These are phyloP conservation scores for Fusarium sp. DNA, from an alignment of 2,329 filamentous ascomycete genomes.

Conservation along the genomic window DNA sequence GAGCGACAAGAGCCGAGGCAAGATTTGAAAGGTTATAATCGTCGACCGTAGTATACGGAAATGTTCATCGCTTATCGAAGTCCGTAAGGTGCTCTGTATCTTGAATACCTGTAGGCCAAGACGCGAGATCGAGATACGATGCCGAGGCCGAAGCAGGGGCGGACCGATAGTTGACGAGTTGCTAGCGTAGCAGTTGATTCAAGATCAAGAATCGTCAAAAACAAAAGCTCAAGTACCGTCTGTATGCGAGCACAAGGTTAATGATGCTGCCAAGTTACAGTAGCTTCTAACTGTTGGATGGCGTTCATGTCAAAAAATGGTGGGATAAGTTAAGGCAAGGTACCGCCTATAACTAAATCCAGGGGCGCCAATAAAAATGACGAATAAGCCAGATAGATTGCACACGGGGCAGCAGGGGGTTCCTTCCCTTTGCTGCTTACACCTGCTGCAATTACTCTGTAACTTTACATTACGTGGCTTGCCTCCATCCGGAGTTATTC, in stretches of 20 bases:
- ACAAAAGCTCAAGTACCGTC: neutral
- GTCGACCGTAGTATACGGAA: slow-evolving; percentile 2
- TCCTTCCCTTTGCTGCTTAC: slow-evolving; percentile 8
- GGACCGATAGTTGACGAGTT: neutral
- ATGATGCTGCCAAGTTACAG: slow-evolving; percentile 25
- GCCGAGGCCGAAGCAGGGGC: slow-evolving; percentile 16
- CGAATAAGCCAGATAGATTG: slow-evolving; percentile 35
- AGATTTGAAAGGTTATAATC: slow-evolving; percentile 9
- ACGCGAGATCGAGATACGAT: slow-evolving; percentile 24
- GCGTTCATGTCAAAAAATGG: slow-evolving; percentile 28
- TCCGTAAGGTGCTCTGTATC: slow-evolving; percentile 16
- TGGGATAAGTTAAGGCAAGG: slow-evolving; percentile 21
- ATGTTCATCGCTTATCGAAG: slow-evolving; percentile 39
- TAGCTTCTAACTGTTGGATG: slow-evolving; percentile 6
- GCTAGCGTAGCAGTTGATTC: neutral
- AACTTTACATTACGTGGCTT: slow-evolving; percentile 35
- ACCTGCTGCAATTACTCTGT: slow-evolving; percentile 21
- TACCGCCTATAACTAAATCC: slow-evolving; percentile 38
- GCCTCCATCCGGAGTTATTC: slow-evolving; percentile 20
- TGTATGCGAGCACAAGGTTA: slow-evolving; percentile 2
- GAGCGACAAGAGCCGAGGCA: slow-evolving; percentile 29
- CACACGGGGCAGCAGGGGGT: slow-evolving; percentile 26
- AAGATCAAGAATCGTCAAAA: neutral
- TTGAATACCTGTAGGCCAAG: slow-evolving; percentile 20
- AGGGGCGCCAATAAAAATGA: slow-evolving; percentile 32